A percentile compares a stretch with the other conserved stretches of the same genome.
Evolutionary conservation across 2,329 filamentous ascomycete genomes (phyloP).

Genomic region (Nothopassalora personata): DNA sequence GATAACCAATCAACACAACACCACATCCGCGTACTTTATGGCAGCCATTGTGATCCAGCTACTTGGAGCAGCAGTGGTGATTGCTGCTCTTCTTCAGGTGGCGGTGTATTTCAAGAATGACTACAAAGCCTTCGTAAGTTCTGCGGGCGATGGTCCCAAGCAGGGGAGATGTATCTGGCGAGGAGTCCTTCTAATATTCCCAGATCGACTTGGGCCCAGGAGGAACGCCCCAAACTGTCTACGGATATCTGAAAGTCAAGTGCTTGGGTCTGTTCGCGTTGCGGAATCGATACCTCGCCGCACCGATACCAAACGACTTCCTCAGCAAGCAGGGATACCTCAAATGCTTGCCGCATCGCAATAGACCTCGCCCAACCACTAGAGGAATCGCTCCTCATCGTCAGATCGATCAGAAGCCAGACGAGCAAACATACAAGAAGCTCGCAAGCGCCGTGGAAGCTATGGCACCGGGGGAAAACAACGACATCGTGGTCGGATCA

Average conservation of each 20-base stretch:
- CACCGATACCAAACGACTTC: constrained; percentile 47
- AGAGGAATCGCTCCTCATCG: constrained; percentile 76
- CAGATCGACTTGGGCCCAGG: constrained; percentile 63
- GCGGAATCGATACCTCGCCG: constrained; percentile 61
- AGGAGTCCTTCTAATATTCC: background rate
- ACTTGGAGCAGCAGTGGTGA: background rate
- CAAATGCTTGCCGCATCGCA: constrained; percentile 54
- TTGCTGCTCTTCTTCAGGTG: background rate
- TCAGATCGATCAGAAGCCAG: constrained; percentile 64
- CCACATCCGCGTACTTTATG: background rate
- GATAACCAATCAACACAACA: too few species aligned
- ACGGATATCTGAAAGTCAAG: constrained; percentile 68
- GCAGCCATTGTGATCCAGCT: background rate
- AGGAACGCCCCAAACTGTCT: constrained; percentile 68
- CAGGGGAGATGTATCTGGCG: too few species aligned
- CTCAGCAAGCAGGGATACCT: constrained; percentile 58
- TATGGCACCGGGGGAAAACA: constrained; percentile 45
- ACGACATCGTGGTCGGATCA: constrained; percentile 47
- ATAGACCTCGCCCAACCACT: constrained; percentile 60
- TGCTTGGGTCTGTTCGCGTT: constrained; percentile 67
- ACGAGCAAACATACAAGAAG: constrained; percentile 48
- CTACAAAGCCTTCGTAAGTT: constrained; percentile 7
- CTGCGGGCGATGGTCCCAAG: too few species aligned
- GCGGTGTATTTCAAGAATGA: constrained; percentile 2
- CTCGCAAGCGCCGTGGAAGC: constrained; percentile 51